Conservation (phyloP, 2,329 filamentous ascomycete species). For the Fusarium coffeatum region DNA sequence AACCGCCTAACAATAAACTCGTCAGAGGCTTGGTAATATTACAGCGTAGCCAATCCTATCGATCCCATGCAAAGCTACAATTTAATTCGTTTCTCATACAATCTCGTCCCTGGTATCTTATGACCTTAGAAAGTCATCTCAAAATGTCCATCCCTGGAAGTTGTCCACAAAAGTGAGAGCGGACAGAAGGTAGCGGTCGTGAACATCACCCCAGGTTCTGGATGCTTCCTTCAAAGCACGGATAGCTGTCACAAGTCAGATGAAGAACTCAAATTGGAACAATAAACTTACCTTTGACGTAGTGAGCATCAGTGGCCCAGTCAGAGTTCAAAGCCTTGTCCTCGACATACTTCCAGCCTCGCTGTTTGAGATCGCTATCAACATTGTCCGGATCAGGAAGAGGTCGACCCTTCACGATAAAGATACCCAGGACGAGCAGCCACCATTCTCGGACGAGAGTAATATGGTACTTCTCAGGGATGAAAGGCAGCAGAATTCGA, state of each 20-base stretch:
- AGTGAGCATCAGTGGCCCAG: constrained; percentile 81
- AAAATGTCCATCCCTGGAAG: constrained; percentile 74
- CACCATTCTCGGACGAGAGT: constrained; percentile 87
- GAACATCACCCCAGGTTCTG: constrained; percentile 77
- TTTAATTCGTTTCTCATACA: constrained; percentile 10
- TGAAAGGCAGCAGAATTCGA: constrained; percentile 81
- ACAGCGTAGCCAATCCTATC: constrained; percentile 2
- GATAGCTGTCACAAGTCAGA: constrained; percentile 61
- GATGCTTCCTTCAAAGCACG: constrained; percentile 80
- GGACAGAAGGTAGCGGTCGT: constrained; percentile 73
- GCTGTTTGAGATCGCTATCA: constrained; percentile 67
- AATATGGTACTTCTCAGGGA: constrained; percentile 79
- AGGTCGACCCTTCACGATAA: constrained; percentile 80
- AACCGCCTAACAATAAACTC: neutral
- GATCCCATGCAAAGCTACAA: constrained; percentile 1
- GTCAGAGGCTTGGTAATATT: neutral
- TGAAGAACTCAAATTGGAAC: neutral
- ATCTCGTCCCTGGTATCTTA: constrained; percentile 1
- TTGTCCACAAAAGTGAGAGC: constrained; percentile 79
- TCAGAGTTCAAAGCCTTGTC: constrained; percentile 75
- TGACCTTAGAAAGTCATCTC: constrained; percentile 7
- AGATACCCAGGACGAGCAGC: constrained; percentile 82
- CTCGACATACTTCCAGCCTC: constrained; percentile 82
- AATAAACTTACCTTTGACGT: constrained; percentile 75
- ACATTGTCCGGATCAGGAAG: constrained; percentile 75